Base-by-base conservation (phyloP, 2,329 filamentous ascomycete species). In the Coniochaeta hoffmannii region DNA sequence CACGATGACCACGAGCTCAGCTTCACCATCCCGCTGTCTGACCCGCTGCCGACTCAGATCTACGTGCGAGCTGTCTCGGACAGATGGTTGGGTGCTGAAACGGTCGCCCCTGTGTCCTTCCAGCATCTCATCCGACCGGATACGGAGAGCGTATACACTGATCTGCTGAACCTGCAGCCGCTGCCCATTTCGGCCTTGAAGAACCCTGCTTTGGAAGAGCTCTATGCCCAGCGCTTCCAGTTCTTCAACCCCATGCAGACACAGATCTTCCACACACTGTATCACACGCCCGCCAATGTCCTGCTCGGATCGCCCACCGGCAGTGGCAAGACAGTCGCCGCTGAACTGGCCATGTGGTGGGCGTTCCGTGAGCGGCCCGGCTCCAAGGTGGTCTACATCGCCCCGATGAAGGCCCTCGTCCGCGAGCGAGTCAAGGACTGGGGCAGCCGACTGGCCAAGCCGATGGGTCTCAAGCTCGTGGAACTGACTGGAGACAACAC, bases 211-310 rank as follows among this genome's bases (percentile, higher is more conserved):
- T 72, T 99, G 0, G 93, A 99, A 68, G 90, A 94, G 58, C 81
- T 99, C 1, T 99, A 99, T 65, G 85, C 80, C 0, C 78, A 93
- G 67, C 83, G 91, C 31, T 99, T 99, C 70, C 87, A 94, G 61
- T 99, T 87, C 71, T 99, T 99, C 79, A 99, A 99, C 67, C 94
- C 94, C 0, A 97, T 99, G 95, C 94, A 99, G 71, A 97, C 94
- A 0, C 94, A 99, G 66, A 90, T 99, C 53, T 99, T 99, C 72
- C 94, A 99, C 66, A 93, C 90, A 14, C 81, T 99, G 32, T 99
- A 99, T 62, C 88, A 97, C 68, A 97, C 94, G 0, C 73, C 88
- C 8, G 87, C 89, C 49, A 99, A 99, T 66, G 92, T 99, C 4
- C 80, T 99, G 3, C 81, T 99, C 9, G 94, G 95, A 8, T 97